Percentiles rank a stretch among this genome's conserved stretches.
Evolutionary conservation across 1,284 basidiomycete species (phyloP).

Genomic region (Coniferiporia weirii): DNA sequence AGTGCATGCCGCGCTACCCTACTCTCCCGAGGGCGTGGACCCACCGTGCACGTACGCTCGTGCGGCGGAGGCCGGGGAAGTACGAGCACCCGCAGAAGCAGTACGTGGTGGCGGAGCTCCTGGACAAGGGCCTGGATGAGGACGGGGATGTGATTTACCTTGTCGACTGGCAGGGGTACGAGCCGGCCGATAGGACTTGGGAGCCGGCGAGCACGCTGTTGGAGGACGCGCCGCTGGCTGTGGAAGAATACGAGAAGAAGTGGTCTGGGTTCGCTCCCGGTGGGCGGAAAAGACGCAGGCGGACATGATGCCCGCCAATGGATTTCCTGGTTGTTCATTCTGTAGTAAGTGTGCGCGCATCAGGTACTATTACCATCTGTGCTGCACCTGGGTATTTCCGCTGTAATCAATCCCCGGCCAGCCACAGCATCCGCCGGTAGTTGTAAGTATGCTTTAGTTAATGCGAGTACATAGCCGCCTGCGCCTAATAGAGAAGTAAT

Average conservation of each 20-base stretch:
- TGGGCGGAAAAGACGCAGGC: not conserved
- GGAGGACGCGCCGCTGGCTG: conserved; percentile 39
- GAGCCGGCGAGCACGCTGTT: conserved; percentile 44
- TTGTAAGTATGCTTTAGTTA: no score
- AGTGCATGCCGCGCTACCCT: conserved; percentile 24
- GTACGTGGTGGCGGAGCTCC: conserved; percentile 37
- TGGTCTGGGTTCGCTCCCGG: not conserved
- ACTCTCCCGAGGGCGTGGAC: conserved; percentile 51
- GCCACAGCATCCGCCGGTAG: no score
- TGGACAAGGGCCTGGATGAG: conserved; percentile 30
- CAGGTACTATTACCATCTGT: no score
- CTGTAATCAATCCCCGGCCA: no score
- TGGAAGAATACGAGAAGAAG: conserved; percentile 32
- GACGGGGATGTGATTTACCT: conserved; percentile 21
- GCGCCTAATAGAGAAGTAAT: no score
- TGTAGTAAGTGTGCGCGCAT: not conserved
- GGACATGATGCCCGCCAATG: not conserved
- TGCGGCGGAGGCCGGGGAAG: conserved; percentile 34
- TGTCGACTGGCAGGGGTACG: conserved; percentile 60
- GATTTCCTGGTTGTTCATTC: not conserved
- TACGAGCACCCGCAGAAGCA: conserved; percentile 36
- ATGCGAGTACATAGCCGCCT: no score
- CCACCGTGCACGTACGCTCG: conserved; percentile 32
- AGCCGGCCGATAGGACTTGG: conserved; percentile 55
- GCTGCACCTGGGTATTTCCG: no score